These are phyloP conservation scores for Linnemannia elongata DNA, from an alignment of 192 early-diverging fungal genomes.

Conservation along the genomic window DNA sequence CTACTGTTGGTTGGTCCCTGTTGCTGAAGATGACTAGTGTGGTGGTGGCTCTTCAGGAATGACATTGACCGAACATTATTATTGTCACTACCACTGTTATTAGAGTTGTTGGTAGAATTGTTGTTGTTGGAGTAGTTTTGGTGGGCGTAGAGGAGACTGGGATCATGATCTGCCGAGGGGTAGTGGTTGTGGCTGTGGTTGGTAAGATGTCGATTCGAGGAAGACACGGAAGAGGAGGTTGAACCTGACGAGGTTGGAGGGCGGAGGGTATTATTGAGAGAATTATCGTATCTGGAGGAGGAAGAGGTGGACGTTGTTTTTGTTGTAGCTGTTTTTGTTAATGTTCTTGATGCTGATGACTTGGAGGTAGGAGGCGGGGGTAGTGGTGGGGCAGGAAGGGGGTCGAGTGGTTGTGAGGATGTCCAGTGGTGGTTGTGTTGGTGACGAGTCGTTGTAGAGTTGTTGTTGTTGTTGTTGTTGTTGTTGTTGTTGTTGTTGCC, in stretches of 20 bases:
- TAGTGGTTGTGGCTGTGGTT: conserved; percentile 6
- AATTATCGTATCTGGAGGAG: background rate
- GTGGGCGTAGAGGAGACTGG: background rate
- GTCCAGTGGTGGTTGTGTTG: background rate
- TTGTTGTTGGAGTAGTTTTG: background rate
- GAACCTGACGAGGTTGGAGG: background rate
- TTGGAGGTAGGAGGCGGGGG: background rate
- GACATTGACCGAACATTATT: background rate
- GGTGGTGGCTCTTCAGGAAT: conserved; percentile 20
- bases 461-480: background rate
- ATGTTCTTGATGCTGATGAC: background rate
- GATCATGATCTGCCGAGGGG: conserved; percentile 4
- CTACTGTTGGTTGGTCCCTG: background rate
- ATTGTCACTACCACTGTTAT: background rate
- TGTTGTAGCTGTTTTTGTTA: no score
- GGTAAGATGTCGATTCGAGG: conserved; percentile 5
- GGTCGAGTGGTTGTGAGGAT: background rate
- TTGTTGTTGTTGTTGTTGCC: background rate
- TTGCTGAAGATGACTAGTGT: background rate
- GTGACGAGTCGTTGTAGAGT: background rate
- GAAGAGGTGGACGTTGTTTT: background rate
- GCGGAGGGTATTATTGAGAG: conserved; percentile 9
- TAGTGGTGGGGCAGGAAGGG: background rate
- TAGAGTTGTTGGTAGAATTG: background rate
- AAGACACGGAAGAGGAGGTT: conserved; percentile 11